These are phyloP conservation scores for Scytalidium lignicola DNA, from an alignment of 2,329 filamentous ascomycete genomes.

Conservation along the genomic window DNA sequence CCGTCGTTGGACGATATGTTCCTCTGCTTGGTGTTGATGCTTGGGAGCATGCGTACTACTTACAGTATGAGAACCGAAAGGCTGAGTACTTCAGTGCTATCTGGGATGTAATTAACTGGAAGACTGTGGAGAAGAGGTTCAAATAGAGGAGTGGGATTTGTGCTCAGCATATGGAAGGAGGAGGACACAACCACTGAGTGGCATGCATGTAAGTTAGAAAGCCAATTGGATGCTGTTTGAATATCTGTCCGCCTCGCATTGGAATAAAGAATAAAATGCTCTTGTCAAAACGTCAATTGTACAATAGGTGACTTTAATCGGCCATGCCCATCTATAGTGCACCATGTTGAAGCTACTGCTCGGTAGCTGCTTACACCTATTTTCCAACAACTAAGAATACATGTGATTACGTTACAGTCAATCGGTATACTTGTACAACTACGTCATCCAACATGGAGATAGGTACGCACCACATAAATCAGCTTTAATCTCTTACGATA, in stretches of 20 bases:
- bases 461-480: too few species aligned
- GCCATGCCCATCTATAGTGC: too few species aligned
- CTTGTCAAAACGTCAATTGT: too few species aligned
- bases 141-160: slow-evolving; percentile 21
- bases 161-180: not conserved
- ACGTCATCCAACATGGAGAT: too few species aligned
- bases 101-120: slow-evolving; percentile 97
- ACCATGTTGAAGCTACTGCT: too few species aligned
- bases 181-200: not conserved
- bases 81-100: slow-evolving; percentile 90
- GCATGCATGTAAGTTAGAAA: not conserved
- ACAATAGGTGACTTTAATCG: too few species aligned
- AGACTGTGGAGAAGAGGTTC: slow-evolving; percentile 76
- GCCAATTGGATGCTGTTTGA: not conserved
- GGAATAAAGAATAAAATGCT: too few species aligned
- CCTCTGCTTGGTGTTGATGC: slow-evolving; percentile 87
- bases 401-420: too few species aligned
- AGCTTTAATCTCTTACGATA: too few species aligned
- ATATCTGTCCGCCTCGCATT: not conserved
- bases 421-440: too few species aligned
- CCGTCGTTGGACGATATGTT: slow-evolving; percentile 75
- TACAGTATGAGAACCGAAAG: slow-evolving; percentile 96
- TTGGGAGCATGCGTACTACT: slow-evolving; percentile 95
- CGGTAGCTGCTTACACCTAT: too few species aligned
- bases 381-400: too few species aligned